Evolutionary conservation across 148 eudicot species (phyloP), one percentile per base, ranked within the genome.

Genomic region (Fagopyrum tataricum): DNA sequence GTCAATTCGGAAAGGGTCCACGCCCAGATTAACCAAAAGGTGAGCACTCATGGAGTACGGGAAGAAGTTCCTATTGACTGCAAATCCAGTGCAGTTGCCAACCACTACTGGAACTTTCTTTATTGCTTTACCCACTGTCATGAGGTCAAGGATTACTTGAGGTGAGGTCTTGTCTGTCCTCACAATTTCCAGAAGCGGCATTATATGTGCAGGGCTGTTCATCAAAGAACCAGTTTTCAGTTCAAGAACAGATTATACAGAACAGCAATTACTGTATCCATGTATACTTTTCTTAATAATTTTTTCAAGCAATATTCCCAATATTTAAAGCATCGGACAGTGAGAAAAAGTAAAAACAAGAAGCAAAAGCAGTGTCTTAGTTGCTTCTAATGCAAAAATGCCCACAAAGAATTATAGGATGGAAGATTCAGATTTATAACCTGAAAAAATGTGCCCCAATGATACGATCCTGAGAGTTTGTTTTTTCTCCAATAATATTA

Each of bases 371-470:
- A 31, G 24, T 24, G 17, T 24, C 40, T 11, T 24, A 13, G 6
- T 61, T 61, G 31, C 67, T 61, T 61, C 67, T 11, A 61, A 61
- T 11, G 67, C 40, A 61, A 26, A 61, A 26, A 13, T 61, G 67
- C 41, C 20, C 67, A 24, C 17, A 24, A 23, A 64, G 39, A 37
- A 4, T 4, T 39, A 39, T 31, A 26, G 10, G 20, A 15, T 39
- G 43, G 8, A 73, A 41, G 0, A 42, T 37, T 55, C 43, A 44
- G 67, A 74, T 23, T 72, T 70, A 71, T 67, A 68, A 94, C 98
- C 98, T 94, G 89, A 94, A 94, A 84, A 94, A 94, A 77, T 94
- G 98, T 66, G 98, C 98, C 79, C 98, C 98, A 67, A 94, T 66
- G 74, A 94, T 85, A 71, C 96, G 90, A 41, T 88, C 93, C 76